Evolutionary conservation across 1,284 basidiomycete species (phyloP).

Genomic region (Mycosarcoma mackinlayi): DNA sequence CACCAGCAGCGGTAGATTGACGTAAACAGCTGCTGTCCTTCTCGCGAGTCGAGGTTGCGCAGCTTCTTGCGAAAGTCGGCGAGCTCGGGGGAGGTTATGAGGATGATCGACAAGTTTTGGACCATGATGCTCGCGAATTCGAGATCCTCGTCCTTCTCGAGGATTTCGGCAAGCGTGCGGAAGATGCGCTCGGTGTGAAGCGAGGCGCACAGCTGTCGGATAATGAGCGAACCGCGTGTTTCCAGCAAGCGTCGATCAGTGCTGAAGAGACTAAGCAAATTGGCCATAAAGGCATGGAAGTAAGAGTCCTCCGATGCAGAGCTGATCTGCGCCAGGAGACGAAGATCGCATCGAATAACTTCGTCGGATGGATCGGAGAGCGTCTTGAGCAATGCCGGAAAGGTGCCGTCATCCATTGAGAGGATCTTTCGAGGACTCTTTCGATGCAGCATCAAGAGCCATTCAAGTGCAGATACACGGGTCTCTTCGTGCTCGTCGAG

Average conservation of each 20-base stretch:
- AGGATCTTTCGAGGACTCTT: constrained; percentile 97
- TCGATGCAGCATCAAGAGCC: constrained; percentile 98
- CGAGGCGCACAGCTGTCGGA: constrained; percentile 91
- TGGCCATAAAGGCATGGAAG: constrained; percentile 95
- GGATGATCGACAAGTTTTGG: constrained; percentile 94
- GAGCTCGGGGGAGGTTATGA: constrained; percentile 95
- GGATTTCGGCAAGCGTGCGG: constrained; percentile 91
- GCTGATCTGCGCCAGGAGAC: constrained; percentile 91
- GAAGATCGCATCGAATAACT: constrained; percentile 95
- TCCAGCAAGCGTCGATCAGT: constrained; percentile 92
- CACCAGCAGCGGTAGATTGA: constrained; percentile 97
- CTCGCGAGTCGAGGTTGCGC: constrained; percentile 87
- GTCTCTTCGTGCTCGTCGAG: constrained; percentile 97
- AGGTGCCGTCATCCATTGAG: constrained; percentile 95
- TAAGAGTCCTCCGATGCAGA: constrained; percentile 94
- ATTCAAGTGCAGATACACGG: constrained; percentile 91
- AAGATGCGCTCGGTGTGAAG: constrained; percentile 97
- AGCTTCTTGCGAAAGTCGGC: constrained; percentile 90
- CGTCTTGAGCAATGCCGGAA: constrained; percentile 92
- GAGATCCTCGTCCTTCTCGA: constrained; percentile 98
- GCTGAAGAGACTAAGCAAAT: constrained; percentile 91
- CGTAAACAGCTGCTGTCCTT: constrained; percentile 91
- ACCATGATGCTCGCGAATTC: constrained; percentile 98
- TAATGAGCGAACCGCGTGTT: constrained; percentile 92
- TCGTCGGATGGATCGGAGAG: constrained; percentile 96